Percentiles rank a stretch among this genome's conserved stretches.
These are phyloP conservation scores for Nematodospora valgi DNA, from an alignment of 805 yeast species.

Conservation along the genomic window DNA sequence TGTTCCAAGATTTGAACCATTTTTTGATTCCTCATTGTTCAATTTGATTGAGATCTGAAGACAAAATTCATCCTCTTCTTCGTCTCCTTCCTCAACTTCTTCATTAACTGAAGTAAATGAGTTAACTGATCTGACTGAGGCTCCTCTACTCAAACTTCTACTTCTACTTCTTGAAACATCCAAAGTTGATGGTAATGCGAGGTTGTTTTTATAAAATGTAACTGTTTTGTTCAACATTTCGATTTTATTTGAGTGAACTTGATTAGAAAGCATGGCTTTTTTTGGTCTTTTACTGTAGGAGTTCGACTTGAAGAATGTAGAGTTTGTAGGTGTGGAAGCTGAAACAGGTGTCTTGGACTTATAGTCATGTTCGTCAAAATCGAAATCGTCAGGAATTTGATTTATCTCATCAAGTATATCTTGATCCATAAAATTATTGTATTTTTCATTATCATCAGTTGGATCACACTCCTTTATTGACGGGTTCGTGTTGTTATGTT, in stretches of 20 bases:
- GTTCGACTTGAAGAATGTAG: slow-evolving; percentile 28
- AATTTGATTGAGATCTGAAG: not conserved
- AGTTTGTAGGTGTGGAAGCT: slow-evolving; percentile 1
- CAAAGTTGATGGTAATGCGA: slow-evolving; percentile 12
- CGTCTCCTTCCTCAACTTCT: slow-evolving; percentile 5
- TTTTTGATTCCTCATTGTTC: not conserved
- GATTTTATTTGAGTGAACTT: slow-evolving; percentile 28
- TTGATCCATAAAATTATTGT: slow-evolving; percentile 18
- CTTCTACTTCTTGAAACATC: slow-evolving; percentile 12
- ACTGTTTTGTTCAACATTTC: slow-evolving; percentile 38
- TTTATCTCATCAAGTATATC: slow-evolving; percentile 36
- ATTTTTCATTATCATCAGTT: slow-evolving; percentile 7
- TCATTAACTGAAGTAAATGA: slow-evolving; percentile 26
- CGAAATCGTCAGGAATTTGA: slow-evolving; percentile 36
- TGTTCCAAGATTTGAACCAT: not conserved
- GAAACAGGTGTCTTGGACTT: slow-evolving; percentile 1
- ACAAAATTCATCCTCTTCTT: not conserved
- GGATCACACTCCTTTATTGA: slow-evolving; percentile 8
- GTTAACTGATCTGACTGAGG: slow-evolving; percentile 26
- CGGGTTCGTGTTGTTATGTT: slow-evolving; percentile 10
- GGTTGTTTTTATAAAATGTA: slow-evolving; percentile 35
- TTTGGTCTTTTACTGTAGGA: slow-evolving; percentile 38
- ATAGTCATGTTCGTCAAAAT: slow-evolving; percentile 28
- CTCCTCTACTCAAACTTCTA: slow-evolving; percentile 24
- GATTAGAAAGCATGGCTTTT: slow-evolving; percentile 21